phyloP scores from a whole-genome alignment of 345 rosid species.

The Camelina sativa region DNA sequence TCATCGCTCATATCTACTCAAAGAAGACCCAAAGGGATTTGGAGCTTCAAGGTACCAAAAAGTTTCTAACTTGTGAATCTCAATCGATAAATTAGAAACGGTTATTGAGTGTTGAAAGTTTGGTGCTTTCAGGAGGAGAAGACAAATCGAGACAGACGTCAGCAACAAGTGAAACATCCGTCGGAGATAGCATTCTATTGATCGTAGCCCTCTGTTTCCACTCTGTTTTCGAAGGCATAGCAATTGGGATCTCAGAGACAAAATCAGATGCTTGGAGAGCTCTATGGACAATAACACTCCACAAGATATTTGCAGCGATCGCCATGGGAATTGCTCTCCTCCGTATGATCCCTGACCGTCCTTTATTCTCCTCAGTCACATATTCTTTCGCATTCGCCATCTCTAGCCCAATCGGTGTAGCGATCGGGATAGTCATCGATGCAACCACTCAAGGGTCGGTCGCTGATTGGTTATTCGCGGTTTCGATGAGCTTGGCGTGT shows the following conservation, averaged over 20 bases:
- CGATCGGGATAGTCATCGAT: conserved; percentile 72
- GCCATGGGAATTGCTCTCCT: conserved; percentile 92
- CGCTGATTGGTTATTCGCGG: conserved; percentile 77
- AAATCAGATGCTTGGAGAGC: conserved; percentile 78
- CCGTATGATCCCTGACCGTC: conserved; percentile 73
- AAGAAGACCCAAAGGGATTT: conserved; percentile 55
- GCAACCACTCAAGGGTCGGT: conserved; percentile 73
- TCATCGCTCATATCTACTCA: conserved; percentile 54
- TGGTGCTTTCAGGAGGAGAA: conserved; percentile 38
- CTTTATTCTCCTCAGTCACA: conserved; percentile 54
- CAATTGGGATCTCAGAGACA: conserved; percentile 71
- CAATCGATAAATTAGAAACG: not conserved
- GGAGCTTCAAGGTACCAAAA: conserved; percentile 59
- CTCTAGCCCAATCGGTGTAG: conserved; percentile 78
- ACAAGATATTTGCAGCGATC: conserved; percentile 80
- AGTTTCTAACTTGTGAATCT: not conserved
- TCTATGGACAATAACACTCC: conserved; percentile 69
- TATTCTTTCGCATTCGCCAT: conserved; percentile 82
- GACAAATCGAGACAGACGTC: conserved; percentile 8
- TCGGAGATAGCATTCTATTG: conserved; percentile 76
- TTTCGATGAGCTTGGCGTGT: conserved; percentile 81
- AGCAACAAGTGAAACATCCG: conserved; percentile 43
- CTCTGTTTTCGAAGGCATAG: conserved; percentile 87
- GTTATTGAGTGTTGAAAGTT: not conserved
- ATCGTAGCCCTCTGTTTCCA: conserved; percentile 85